Evolutionary conservation across 1,284 basidiomycete genomes (phyloP), one percentile per base, ranked within the genome.

Genomic region (Cryptococcus maquisensis): DNA sequence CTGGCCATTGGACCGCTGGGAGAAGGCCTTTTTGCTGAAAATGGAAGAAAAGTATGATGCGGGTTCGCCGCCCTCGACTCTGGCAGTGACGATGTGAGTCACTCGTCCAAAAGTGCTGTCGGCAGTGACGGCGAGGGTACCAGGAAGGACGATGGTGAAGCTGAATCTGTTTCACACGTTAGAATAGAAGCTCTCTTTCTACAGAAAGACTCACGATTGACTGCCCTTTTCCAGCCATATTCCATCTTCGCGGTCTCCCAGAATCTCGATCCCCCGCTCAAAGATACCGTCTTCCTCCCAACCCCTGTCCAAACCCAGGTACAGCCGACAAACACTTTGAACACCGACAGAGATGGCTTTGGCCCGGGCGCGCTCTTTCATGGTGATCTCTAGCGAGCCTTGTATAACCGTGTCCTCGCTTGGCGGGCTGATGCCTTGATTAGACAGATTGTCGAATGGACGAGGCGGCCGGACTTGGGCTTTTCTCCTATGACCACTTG

Each of bases 201-300:
- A 62, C 59, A 37, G 59, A 64, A 35, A 23, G 7, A 55, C 65
- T 39, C 50, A 67, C 64, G 54, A 60, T 48, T 68, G 66, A 23
- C 44, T 53, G 5, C 67, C 67, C 60, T 73, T 67, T 46, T 73
- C 70, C 12, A 73, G 57, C 71, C 71, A 73, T 21, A 73, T 71
- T 1, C 70, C 71, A 7, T 72, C 70, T n/a, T 55, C 55, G 42
- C 63, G 57, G n/a, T 65, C 66, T 28, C 59, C 52, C 9, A 67
- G 47, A 9, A 74, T 57, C 55, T 72, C 69, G 2, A 74, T 68
- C 12, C 68, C 71, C 26, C 69, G 51, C 49, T 72, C 72, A 56
- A 74, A 73, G 20, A 74, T 64, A 20, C 71, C 72, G 47, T 74
- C 72, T 23, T 73, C 71, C 48, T 74, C 72, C 72, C 72, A 74